Conservation (phyloP, 2,329 filamentous ascomycete genomes). For the Pyricularia pennisetigena region DNA sequence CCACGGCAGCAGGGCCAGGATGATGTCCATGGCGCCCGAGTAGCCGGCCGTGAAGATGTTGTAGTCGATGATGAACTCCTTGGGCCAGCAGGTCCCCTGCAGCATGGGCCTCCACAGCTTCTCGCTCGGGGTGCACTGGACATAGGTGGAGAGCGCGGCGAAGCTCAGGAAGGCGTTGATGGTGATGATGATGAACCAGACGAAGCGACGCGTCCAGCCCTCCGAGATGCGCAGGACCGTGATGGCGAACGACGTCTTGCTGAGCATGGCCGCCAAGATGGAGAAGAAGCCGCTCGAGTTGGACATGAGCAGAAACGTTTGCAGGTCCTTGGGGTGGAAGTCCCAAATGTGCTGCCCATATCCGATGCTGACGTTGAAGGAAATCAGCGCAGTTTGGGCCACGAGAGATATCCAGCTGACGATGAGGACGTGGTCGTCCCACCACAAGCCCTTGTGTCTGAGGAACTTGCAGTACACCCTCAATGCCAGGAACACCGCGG, state of each 20-base stretch:
- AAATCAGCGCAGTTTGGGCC: conserved; percentile 4
- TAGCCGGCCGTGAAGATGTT: conserved; percentile 13
- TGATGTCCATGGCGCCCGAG: conserved; percentile 27
- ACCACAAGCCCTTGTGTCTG: conserved; percentile 13
- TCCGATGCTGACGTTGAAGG: conserved; percentile 3
- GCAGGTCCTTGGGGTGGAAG: conserved; percentile 4
- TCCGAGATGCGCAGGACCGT: conserved; percentile 27
- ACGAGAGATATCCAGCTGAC: conserved; percentile 10
- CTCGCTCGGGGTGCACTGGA: conserved; percentile 19
- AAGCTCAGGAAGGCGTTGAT: conserved; percentile 16
- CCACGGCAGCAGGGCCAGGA: conserved; percentile 29
- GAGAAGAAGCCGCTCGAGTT: conserved; percentile 9
- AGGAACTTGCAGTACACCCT: conserved; percentile 14
- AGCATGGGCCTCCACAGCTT: conserved; percentile 18
- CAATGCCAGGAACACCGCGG: conserved; percentile 12
- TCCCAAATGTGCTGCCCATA: conserved; percentile 7
- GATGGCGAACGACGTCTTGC: conserved; percentile 26
- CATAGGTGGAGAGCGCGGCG: conserved; percentile 18
- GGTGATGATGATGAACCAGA: conserved; percentile 23
- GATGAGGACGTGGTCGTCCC: conserved; percentile 15
- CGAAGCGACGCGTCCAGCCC: conserved; percentile 11
- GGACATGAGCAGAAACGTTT: conserved; percentile 6
- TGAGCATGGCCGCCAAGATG: conserved; percentile 9
- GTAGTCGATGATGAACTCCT: conserved; percentile 17
- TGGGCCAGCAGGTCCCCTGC: conserved; percentile 20